Conservation (phyloP, 345 rosid genomes). For the Excoecaria cochinchinensis region DNA sequence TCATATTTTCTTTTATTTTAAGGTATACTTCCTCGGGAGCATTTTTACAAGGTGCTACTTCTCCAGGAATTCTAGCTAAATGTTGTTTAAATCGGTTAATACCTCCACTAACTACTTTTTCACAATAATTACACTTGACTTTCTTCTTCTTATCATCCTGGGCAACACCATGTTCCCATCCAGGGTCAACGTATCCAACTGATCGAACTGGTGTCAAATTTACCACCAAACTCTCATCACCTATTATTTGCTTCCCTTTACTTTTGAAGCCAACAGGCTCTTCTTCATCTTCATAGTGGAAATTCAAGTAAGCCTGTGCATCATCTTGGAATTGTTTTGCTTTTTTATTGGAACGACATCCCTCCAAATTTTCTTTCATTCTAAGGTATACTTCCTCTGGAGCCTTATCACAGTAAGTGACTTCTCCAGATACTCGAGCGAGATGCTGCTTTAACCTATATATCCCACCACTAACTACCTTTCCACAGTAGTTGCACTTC, state of each 20-base stretch:
- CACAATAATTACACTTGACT: slow-evolving; percentile 74
- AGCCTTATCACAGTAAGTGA: slow-evolving; percentile 71
- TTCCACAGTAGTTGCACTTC: slow-evolving; percentile 78
- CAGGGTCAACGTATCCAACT: slow-evolving; percentile 75
- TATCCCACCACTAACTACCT: slow-evolving; percentile 81
- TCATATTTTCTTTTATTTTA: slow-evolving; percentile 56
- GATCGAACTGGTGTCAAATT: slow-evolving; percentile 53
- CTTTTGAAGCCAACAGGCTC: slow-evolving; percentile 35
- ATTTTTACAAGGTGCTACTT: slow-evolving; percentile 64
- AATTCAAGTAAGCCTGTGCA: slow-evolving; percentile 33
- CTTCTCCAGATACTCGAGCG: slow-evolving; percentile 73
- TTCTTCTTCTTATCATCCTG: slow-evolving; percentile 78
- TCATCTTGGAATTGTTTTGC: slow-evolving; percentile 51
- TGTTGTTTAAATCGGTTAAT: slow-evolving; percentile 72
- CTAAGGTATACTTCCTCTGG: slow-evolving; percentile 56
- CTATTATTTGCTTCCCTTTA: slow-evolving; percentile 48
- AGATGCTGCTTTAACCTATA: slow-evolving; percentile 77
- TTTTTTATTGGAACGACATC: slow-evolving; percentile 51
- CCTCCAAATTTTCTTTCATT: slow-evolving; percentile 21
- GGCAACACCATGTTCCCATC: slow-evolving; percentile 81
- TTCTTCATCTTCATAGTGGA: slow-evolving; percentile 44
- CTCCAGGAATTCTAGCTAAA: slow-evolving; percentile 81
- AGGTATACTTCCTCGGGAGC: slow-evolving; percentile 73
- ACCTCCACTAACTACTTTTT: slow-evolving; percentile 67
- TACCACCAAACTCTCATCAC: slow-evolving; percentile 45